Conservation (phyloP, 768 basidiomycete genomes). For the Lactifluus hygrophoroides region DNA sequence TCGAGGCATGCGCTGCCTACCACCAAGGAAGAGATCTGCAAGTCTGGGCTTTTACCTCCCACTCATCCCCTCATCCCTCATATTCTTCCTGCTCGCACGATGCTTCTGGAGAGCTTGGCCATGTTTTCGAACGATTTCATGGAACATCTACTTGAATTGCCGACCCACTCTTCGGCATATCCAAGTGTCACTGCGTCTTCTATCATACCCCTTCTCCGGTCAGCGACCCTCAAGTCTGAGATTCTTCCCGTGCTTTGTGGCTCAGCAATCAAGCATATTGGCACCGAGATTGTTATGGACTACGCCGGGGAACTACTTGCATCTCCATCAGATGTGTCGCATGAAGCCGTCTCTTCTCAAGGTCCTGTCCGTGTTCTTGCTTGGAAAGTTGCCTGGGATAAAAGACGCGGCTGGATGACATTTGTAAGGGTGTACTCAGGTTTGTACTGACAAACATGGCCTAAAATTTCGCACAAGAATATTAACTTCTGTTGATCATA, state of each 20-base stretch:
- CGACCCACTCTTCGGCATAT: constrained; percentile 54
- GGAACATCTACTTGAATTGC: constrained; percentile 52
- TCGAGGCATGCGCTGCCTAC: constrained; percentile 42
- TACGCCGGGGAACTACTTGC: constrained; percentile 75
- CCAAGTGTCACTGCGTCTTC: constrained; percentile 43
- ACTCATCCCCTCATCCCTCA: constrained; percentile 64
- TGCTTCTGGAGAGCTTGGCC: constrained; percentile 68
- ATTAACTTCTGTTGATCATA: constrained; percentile 24
- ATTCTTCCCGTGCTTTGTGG: constrained; percentile 79
- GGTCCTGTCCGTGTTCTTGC: constrained; percentile 57
- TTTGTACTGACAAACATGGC: constrained; percentile 26
- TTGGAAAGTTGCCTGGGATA: constrained; percentile 89
- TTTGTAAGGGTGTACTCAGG: constrained; percentile 87
- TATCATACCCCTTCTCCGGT: constrained; percentile 58
- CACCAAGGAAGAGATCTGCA: constrained; percentile 35
- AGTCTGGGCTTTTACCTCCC: constrained; percentile 38
- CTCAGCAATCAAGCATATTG: constrained; percentile 71
- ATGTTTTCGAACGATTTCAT: constrained; percentile 79
- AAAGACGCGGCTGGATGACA: constrained; percentile 83
- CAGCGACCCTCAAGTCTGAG: constrained; percentile 53
- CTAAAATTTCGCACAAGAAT: constrained; percentile 4
- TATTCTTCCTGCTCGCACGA: constrained; percentile 55
- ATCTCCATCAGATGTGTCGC: constrained; percentile 59
- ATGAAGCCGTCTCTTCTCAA: constrained; percentile 37
- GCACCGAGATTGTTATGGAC: constrained; percentile 74